Base-by-base conservation (phyloP, 768 basidiomycete genomes). In the Lentinus tigrinus region DNA sequence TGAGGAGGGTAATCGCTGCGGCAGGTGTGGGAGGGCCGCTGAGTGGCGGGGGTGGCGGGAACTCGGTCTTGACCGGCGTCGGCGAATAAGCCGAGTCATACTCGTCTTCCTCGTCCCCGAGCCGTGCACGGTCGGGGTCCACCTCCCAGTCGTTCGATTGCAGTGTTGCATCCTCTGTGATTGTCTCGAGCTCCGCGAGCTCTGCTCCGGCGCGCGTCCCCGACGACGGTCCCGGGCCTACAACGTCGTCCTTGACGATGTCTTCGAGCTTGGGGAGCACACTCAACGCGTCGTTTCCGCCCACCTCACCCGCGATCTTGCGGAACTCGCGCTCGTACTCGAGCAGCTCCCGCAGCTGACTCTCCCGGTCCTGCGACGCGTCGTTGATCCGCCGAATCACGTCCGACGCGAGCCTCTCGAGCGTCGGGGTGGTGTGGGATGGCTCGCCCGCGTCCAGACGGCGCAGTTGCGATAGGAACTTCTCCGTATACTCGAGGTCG, bases 301-400 rank as follows among this genome's bases (percentile, higher is more conserved):
- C 88, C 17, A 90, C 82, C 70, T 93, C 91, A 4, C 81, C 84
- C 1, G 85, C 83, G 63, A 92, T 89, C 68, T 85, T 84, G 63
- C 82, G 80, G 67, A 95, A 84, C 71, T 93, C 88, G 52, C 91
- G 82, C 66, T 94, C 92, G 67, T 81, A 88, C 61, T 86, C 89
- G 36, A 87, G 74, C 52, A 95, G 72, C 66, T 86, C 89, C 51
- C 93, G 86, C 4, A 92, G 83, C 72, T 95, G 93, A 3, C 78
- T 81, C 69, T 95, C 93, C 56, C 93, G 82, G 65, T 91, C 87
- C 47, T 85, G 83, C 36, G 84, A 82, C 13, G 85, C 81, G 55
- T 89, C 87, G 71, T 93, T 88, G 58, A 94, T 80, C 36, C 82
- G 80, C 37, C 91, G 81, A 64, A 95, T 90, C 60, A 92, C 78